Evolutionary conservation across 2,329 filamentous ascomycete genomes (phyloP).

Genomic region (Sphaerulina vaccinii): DNA sequence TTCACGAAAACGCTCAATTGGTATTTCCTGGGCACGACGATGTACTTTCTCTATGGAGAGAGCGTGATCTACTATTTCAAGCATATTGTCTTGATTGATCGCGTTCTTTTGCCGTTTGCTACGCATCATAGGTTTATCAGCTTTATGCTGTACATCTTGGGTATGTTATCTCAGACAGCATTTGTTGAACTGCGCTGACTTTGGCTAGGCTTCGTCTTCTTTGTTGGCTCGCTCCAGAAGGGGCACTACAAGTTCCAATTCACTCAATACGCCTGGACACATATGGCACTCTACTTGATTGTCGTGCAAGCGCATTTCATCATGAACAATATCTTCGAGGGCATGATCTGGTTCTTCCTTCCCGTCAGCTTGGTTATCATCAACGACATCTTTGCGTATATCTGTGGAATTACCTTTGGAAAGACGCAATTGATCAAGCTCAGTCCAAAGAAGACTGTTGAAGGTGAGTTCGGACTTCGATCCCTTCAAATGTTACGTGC

Average conservation of each 20-base stretch:
- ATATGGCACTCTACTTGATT: slow-evolving; percentile 97
- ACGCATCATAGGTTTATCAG: slow-evolving; percentile 98
- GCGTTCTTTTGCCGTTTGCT: slow-evolving; percentile 85
- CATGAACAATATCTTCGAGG: slow-evolving; percentile 99
- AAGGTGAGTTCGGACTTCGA: slow-evolving; percentile 43
- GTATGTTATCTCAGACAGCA: slow-evolving; percentile 51
- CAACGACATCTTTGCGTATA: slow-evolving; percentile 97
- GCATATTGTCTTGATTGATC: slow-evolving; percentile 93
- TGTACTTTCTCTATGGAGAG: slow-evolving; percentile 99
- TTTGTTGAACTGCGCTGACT: neutral
- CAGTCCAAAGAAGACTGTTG: slow-evolving; percentile 98
- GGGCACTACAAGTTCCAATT: slow-evolving; percentile 98
- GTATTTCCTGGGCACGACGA: slow-evolving; percentile 98
- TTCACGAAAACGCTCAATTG: slow-evolving; percentile 97
- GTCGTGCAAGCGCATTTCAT: slow-evolving; percentile 98
- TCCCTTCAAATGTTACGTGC: slow-evolving; percentile 3
- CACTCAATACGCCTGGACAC: slow-evolving; percentile 98
- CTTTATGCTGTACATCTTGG: slow-evolving; percentile 96
- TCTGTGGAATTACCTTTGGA: slow-evolving; percentile 95
- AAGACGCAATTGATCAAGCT: slow-evolving; percentile 96
- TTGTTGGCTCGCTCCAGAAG: slow-evolving; percentile 89
- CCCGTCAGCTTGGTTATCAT: slow-evolving; percentile 93
- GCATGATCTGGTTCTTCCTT: slow-evolving; percentile 99
- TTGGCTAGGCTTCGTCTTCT: slow-evolving; percentile 85
- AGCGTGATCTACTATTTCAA: slow-evolving; percentile 99